These are phyloP conservation scores for Potentilla sterilis DNA, from an alignment of 306 rosid genomes.

Conservation along the genomic window DNA sequence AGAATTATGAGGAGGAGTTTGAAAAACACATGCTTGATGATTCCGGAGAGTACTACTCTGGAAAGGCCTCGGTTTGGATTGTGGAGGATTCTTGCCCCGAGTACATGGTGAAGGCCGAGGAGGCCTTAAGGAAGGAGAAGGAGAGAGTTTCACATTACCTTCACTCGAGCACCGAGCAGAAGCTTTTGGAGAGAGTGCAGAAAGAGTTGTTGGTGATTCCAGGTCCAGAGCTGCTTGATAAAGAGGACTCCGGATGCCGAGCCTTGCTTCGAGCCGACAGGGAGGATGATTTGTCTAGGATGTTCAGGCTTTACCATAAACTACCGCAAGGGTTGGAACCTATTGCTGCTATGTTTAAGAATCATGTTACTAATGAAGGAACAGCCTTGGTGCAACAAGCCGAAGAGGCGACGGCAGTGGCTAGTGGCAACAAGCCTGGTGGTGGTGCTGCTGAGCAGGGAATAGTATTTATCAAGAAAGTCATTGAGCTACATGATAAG, in stretches of 20 bases:
- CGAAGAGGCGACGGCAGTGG: constrained; percentile 48
- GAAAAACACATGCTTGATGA: constrained; percentile 52
- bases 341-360: constrained; percentile 57
- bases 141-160: constrained; percentile 36
- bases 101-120: constrained; percentile 71
- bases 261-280: constrained; percentile 77
- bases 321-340: constrained; percentile 63
- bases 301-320: constrained; percentile 70
- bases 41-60: constrained; percentile 52
- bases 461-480: constrained; percentile 53
- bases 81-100: constrained; percentile 65
- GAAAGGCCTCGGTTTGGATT: constrained; percentile 68
- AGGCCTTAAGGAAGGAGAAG: constrained; percentile 36
- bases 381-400: constrained; percentile 62
- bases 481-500: constrained; percentile 72
- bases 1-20: constrained; percentile 48
- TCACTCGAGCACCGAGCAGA: constrained; percentile 35
- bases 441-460: constrained; percentile 53
- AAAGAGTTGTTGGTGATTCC: constrained; percentile 61
- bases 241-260: constrained; percentile 79
- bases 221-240: constrained; percentile 70
- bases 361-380: constrained; percentile 71
- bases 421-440: constrained; percentile 25
- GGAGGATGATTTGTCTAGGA: constrained; percentile 84
- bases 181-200: constrained; percentile 54